Percentiles rank a stretch among this genome's conserved stretches.
These are phyloP conservation scores for Capsicum pubescens DNA, from an alignment of 257 asterid species.

Conservation along the genomic window DNA sequence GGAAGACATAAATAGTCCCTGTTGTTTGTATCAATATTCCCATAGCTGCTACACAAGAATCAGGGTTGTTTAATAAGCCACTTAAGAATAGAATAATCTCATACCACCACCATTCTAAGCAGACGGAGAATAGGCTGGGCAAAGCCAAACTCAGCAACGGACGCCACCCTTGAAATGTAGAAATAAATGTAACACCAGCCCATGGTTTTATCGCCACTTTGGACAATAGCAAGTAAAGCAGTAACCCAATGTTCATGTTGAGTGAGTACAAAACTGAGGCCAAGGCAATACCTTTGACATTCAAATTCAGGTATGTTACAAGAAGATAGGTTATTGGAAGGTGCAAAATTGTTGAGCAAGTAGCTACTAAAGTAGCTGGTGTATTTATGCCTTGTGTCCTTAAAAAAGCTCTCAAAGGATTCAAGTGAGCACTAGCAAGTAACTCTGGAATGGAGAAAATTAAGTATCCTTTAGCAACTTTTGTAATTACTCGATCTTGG, in stretches of 20 bases:
- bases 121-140: constrained; percentile 69
- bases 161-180: constrained; percentile 64
- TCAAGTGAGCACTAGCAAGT: constrained; percentile 58
- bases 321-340: constrained; percentile 68
- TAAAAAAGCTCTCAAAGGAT: constrained; percentile 67
- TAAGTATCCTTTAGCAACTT: constrained; percentile 61
- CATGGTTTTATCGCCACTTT: constrained; percentile 74
- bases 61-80: constrained; percentile 63
- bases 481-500: constrained; percentile 61
- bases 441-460: constrained; percentile 66
- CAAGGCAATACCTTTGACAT: constrained; percentile 69
- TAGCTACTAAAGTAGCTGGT: constrained; percentile 62
- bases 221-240: constrained; percentile 53
- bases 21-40: constrained; percentile 81
- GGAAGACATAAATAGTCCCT: constrained; percentile 64
- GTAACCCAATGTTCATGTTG: constrained; percentile 65
- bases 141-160: constrained; percentile 60
- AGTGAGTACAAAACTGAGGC: constrained; percentile 62
- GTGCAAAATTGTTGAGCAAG: constrained; percentile 59
- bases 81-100: constrained; percentile 70
- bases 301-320: constrained; percentile 51
- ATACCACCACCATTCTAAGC: constrained; percentile 92
- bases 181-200: constrained; percentile 49
- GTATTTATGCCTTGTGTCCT: constrained; percentile 71
- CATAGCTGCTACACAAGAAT: constrained; percentile 79